Base-by-base conservation (phyloP, 768 basidiomycete species). In the Gymnopilus junonius region DNA sequence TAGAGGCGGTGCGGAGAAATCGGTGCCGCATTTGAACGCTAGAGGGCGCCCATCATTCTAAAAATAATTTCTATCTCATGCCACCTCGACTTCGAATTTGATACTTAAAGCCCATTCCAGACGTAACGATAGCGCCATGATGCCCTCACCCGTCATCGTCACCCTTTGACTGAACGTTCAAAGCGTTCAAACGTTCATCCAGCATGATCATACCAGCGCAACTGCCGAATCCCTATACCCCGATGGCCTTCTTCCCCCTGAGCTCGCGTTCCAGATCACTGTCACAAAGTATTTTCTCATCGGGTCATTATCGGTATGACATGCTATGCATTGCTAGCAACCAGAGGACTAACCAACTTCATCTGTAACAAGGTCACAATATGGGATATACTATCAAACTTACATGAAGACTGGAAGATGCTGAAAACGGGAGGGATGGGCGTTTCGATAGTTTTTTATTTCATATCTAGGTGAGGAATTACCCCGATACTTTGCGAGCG, bases 401-500 rank as follows among this genome's bases (percentile, higher is more conserved):
- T 64, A 10, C 46, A 55, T 23, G 21, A 25, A 11, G 63, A 64
- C 25, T 59, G 55, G n/a, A 39, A 55, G 8, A 35, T 63, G 21
- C 17, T 58, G n/a, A 50, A 25, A 27, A 20, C 35, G 15, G 54
- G 34, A 31, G 4, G 32, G 15, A 54, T 54, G 20, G 39, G 12
- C n/a, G 4, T 62, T 20, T 59, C 69, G 4, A 67, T 66, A 1
- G 35, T 64, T 6, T 66, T 70, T 0, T 76, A 76, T 50, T 66
- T 69, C 20, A 32, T 74, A 57, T 63, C 67, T 34, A 59, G 65
- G 73, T 74, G 54, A 55, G 65, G 21, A 1, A 23, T 51, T 6
- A n/a, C 17, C n/a, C 7, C 10, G 3, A 10, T 5, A 2, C 31
- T 3, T 2, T 4, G 23, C 12, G 8, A 48, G 10, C 27, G 7